Evolutionary conservation across 1,284 basidiomycete species (phyloP), one percentile per base, ranked within the genome.

Genomic region (Apiotrichum siamense): DNA sequence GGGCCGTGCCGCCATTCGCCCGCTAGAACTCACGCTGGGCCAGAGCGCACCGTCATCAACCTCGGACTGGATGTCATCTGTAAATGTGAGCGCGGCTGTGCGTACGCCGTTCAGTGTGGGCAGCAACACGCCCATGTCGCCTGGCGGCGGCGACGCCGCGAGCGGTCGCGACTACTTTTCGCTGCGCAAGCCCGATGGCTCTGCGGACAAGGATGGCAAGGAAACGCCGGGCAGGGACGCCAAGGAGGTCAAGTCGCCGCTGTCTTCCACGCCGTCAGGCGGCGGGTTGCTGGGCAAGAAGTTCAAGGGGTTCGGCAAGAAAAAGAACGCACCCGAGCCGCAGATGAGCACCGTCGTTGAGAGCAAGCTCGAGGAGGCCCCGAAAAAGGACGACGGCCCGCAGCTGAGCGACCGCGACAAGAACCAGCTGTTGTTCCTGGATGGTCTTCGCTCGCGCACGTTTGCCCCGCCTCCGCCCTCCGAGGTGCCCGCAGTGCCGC

Each of bases 271-370:
- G 20, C 41, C 41, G 18, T 37, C 44, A 4, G 12, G 36, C 26
- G 29, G 37, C 15, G 40, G 45, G 3, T 41, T 47, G 27, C 45
- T 50, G 24, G 29, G 38, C 37, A 50, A 50, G 3, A 79, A 84
- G 50, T 73, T 92, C 57, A 88, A 84, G 72, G 84, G 75, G 52
- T 81, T 90, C 52, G 87, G 86, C 17, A 79, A 77, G 60, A 81
- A 81, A 66, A 78, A 80, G 51, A 25, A 9, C 37, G n/a, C n/a
- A 2, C 37, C 39, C 20, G 76, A 76, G 45, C 49, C 61, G n/a
- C 57, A 67, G 2, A 68, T 70, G 37, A 60, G 72, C 17, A 55
- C 67, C 7, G 63, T 72, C 3, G 61, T 61, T 5, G 70, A 72
- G 44, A 49, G 49, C 24, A 52, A 58, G 21, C 54, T 54, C 27